phyloP scores from a whole-genome alignment of 2,329 filamentous ascomycete genomes.

The Hypomyces rosellus region DNA sequence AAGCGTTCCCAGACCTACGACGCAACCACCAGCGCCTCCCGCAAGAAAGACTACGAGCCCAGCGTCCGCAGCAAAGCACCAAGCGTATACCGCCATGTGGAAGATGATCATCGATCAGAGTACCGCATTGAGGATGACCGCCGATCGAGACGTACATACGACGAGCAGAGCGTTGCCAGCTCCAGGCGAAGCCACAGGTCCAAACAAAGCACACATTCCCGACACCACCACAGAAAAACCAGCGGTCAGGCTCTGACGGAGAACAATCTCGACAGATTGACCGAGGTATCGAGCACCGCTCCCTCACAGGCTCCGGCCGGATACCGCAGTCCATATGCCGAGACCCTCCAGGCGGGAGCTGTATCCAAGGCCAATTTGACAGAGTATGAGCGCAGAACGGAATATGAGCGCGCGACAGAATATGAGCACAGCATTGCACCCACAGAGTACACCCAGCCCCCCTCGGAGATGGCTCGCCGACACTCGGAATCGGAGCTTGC shows the following conservation, averaged over 20 bases:
- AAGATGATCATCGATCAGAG: conserved; percentile 3
- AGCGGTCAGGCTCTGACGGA: conserved; percentile 41
- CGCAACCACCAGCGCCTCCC: conserved; percentile 17
- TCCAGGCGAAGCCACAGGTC: conserved; percentile 38
- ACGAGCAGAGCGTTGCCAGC: conserved; percentile 30
- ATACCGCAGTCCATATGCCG: conserved; percentile 32
- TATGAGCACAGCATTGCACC: conserved; percentile 17
- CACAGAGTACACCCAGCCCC: conserved; percentile 10
- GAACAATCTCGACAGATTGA: conserved; percentile 46
- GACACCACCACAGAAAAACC: conserved; percentile 24
- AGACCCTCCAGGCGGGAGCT: conserved; percentile 37
- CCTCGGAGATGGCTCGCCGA: conserved; percentile 24
- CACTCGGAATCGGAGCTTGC: conserved; percentile 35
- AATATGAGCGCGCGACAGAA: conserved; percentile 14
- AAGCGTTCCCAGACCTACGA: conserved; percentile 22
- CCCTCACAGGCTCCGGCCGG: conserved; percentile 39
- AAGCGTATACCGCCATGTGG: background rate
- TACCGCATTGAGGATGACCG: conserved; percentile 29
- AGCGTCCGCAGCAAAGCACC: background rate
- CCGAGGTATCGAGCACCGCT: conserved; percentile 44
- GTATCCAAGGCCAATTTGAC: conserved; percentile 23
- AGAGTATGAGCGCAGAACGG: conserved; percentile 16
- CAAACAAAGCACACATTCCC: conserved; percentile 26
- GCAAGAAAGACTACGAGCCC: conserved; percentile 4
- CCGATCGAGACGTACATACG: conserved; percentile 24